phyloP scores from a whole-genome alignment of 2,329 filamentous ascomycete genomes.

The Sporothrix luriei region DNA sequence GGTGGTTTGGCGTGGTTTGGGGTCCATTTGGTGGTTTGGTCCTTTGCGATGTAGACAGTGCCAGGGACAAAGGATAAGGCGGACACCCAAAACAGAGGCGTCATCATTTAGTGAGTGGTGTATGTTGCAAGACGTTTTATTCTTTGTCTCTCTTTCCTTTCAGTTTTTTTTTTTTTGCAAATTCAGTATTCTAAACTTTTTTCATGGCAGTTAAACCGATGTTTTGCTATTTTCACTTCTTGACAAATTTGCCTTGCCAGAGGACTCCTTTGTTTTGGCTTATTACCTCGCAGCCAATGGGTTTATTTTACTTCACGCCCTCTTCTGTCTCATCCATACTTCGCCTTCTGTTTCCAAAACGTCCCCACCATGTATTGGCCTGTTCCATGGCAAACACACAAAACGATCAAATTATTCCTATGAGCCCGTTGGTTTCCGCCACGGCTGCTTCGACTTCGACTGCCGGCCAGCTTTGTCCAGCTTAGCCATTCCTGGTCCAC shows the following conservation, averaged over 20 bases:
- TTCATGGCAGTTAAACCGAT: too few species aligned
- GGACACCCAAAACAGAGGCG: background rate
- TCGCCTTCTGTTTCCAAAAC: background rate
- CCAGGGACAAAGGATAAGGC: background rate
- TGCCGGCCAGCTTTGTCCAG: conserved; percentile 8
- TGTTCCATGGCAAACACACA: conserved; percentile 28
- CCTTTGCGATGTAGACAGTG: background rate
- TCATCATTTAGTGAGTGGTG: background rate
- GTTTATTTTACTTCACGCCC: background rate
- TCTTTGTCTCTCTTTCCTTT: too few species aligned
- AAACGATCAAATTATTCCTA: conserved; percentile 24
- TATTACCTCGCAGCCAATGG: too few species aligned
- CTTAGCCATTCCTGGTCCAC: background rate
- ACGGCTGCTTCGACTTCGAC: background rate
- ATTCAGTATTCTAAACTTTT: too few species aligned
- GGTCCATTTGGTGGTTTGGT: background rate
- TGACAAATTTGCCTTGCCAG: background rate
- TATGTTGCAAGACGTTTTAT: too few species aligned
- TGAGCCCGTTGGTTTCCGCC: background rate
- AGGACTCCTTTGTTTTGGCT: too few species aligned
- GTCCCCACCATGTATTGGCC: conserved; percentile 16
- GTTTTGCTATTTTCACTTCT: background rate
- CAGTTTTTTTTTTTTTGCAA: too few species aligned
- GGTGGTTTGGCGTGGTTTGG: conserved; percentile 2
- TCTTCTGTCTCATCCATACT: background rate